Evolutionary conservation across 306 rosid genomes (phyloP).

Genomic region (Prunus campanulata): DNA sequence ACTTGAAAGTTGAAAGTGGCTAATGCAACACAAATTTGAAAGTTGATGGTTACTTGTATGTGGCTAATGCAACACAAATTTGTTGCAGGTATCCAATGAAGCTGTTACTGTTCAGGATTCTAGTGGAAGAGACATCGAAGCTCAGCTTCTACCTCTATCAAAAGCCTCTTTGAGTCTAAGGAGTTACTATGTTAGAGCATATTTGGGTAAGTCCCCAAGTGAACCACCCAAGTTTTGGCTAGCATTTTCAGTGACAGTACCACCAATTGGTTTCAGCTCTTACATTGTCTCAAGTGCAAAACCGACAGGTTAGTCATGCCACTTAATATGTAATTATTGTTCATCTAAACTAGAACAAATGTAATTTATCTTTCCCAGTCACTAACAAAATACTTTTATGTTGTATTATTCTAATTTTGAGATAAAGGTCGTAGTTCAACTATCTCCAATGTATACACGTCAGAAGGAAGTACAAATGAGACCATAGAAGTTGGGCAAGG

Average conservation of each 20-base stretch:
- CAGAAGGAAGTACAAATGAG: slow-evolving; percentile 32
- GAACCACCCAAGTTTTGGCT: slow-evolving; percentile 65
- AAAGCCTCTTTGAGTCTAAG: slow-evolving; percentile 49
- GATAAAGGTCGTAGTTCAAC: slow-evolving; percentile 46
- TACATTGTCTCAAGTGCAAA: slow-evolving; percentile 49
- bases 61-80: slow-evolving; percentile 25
- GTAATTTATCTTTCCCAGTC: slow-evolving; percentile 12
- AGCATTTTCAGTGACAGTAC: slow-evolving; percentile 64
- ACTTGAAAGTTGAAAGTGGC: not conserved
- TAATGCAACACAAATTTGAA: slow-evolving; percentile 12
- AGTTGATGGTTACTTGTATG: not conserved
- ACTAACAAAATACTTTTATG: slow-evolving; percentile 19
- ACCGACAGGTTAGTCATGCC: slow-evolving; percentile 34
- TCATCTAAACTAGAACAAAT: not conserved
- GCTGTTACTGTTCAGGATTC: slow-evolving; percentile 69
- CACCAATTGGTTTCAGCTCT: slow-evolving; percentile 89
- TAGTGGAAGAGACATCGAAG: slow-evolving; percentile 55
- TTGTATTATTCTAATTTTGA: slow-evolving; percentile 4
- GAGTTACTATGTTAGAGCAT: slow-evolving; percentile 50
- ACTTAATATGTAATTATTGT: not conserved
- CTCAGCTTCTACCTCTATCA: slow-evolving; percentile 71
- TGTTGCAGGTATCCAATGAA: slow-evolving; percentile 62
- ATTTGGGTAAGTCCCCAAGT: slow-evolving; percentile 54
- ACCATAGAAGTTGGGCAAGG: slow-evolving; percentile 62
- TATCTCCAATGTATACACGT: slow-evolving; percentile 25